Evolutionary conservation across 2,329 filamentous ascomycete species (phyloP).

Genomic region (Calonectria leucothoes): DNA sequence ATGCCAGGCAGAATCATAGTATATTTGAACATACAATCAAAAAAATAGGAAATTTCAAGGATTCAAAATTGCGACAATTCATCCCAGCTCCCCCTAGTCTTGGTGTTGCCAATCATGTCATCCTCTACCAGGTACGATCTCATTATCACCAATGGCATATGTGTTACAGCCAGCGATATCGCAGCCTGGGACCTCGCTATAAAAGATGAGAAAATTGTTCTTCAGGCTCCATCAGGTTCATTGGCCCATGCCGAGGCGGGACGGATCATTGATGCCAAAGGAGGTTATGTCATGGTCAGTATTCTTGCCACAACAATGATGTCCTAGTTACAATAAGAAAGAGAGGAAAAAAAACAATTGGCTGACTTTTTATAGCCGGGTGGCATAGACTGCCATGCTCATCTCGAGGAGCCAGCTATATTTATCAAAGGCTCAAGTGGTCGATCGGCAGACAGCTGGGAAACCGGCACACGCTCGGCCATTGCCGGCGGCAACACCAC

Average conservation of each 20-base stretch:
- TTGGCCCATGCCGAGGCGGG: neutral
- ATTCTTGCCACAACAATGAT: too few species aligned
- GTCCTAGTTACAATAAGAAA: too few species aligned
- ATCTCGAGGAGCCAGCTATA: neutral
- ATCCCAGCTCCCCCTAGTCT: neutral
- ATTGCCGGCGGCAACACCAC: neutral
- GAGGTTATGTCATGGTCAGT: neutral
- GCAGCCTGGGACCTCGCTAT: neutral
- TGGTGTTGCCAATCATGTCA: neutral
- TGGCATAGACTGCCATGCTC: neutral
- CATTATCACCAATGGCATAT: neutral
- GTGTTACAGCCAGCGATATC: neutral
- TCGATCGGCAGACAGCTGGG: neutral
- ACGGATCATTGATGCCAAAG: neutral
- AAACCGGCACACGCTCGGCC: neutral
- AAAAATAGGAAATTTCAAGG: neutral
- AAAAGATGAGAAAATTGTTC: neutral
- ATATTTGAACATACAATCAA: neutral
- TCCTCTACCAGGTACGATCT: neutral
- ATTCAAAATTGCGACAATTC: neutral
- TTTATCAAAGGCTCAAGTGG: neutral
- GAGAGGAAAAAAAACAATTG: too few species aligned
- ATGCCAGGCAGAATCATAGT: neutral
- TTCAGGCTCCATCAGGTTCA: neutral
- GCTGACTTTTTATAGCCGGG: neutral